A percentile compares a stretch with the other conserved stretches of the same genome.
phyloP scores from a whole-genome alignment of 805 yeast species.

The Myxozyma monticola region DNA sequence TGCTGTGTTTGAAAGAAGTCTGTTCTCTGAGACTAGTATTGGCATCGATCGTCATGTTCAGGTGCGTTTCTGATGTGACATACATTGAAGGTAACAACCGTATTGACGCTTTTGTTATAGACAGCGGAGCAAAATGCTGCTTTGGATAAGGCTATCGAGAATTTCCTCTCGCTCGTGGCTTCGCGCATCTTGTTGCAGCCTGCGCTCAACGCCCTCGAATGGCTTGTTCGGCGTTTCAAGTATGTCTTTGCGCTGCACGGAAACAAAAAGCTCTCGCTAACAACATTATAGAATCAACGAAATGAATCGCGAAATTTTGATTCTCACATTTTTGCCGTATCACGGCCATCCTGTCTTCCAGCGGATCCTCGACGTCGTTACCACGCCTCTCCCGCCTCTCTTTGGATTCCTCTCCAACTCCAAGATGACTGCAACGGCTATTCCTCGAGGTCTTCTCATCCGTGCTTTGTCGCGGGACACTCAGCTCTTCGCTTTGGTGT shows the following conservation, averaged over 20 bases:
- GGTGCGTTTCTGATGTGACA: too few species aligned
- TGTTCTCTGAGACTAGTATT: conserved; percentile 82
- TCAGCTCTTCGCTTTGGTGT: conserved; percentile 66
- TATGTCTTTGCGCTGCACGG: conserved; percentile 8
- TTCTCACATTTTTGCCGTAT: conserved; percentile 78
- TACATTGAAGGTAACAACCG: too few species aligned
- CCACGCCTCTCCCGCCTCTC: conserved; percentile 66
- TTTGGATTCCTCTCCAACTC: conserved; percentile 71
- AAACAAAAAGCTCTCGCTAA: neutral
- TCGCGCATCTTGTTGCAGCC: conserved; percentile 76
- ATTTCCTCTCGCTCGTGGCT: conserved; percentile 70
- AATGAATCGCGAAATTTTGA: conserved; percentile 69
- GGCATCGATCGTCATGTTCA: conserved; percentile 80
- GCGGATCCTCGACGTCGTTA: conserved; percentile 71
- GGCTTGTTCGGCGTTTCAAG: conserved; percentile 86
- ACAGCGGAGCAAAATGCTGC: conserved; percentile 72
- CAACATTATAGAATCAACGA: conserved; percentile 56
- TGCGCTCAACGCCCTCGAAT: conserved; percentile 81
- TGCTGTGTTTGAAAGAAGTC: conserved; percentile 61
- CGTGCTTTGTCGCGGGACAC: conserved; percentile 65
- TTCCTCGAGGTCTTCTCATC: conserved; percentile 67
- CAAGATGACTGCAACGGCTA: conserved; percentile 61
- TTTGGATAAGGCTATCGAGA: conserved; percentile 70
- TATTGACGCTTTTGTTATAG: too few species aligned
- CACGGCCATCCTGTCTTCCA: conserved; percentile 71